A percentile compares a stretch with the other conserved stretches of the same genome.
Conservation (phyloP, 495 filamentous ascomycete genomes). For the Aspergillus sparsus region DNA sequence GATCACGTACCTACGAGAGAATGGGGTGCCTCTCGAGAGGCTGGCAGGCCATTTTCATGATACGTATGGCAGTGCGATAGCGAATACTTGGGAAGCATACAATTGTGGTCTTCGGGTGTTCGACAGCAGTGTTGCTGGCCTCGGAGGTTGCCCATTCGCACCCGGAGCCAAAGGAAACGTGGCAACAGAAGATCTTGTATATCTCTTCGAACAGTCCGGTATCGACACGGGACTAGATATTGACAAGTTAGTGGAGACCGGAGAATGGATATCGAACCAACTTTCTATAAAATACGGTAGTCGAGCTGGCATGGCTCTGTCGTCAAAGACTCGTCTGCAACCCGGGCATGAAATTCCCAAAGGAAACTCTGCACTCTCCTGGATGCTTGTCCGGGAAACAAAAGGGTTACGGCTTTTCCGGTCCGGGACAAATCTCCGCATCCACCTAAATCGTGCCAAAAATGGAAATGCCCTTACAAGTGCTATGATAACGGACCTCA, state of each 20-base stretch:
- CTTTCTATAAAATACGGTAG: slow-evolving; percentile 31
- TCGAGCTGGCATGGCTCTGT: slow-evolving; percentile 35
- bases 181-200: slow-evolving; percentile 44
- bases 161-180: slow-evolving; percentile 51
- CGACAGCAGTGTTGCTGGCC: slow-evolving; percentile 46
- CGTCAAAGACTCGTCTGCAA: slow-evolving; percentile 18
- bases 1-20: slow-evolving; percentile 29
- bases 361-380: background rate
- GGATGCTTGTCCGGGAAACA: slow-evolving; percentile 19
- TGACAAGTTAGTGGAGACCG: slow-evolving; percentile 33
- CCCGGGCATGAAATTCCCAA: background rate
- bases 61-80: slow-evolving; percentile 45
- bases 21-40: slow-evolving; percentile 28
- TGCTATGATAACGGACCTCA: slow-evolving; percentile 33
- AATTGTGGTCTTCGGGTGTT: slow-evolving; percentile 43
- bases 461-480: slow-evolving; percentile 41
- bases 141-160: slow-evolving; percentile 51
- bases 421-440: slow-evolving; percentile 32
- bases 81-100: slow-evolving; percentile 48
- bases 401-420: slow-evolving; percentile 26
- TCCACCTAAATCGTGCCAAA: slow-evolving; percentile 33
- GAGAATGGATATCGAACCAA: slow-evolving; percentile 41
- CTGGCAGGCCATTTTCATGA: slow-evolving; percentile 53
- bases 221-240: slow-evolving; percentile 44
- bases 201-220: slow-evolving; percentile 43